These are phyloP conservation scores for Auricularia auricula-judae DNA, from an alignment of 768 basidiomycete genomes.

Conservation along the genomic window DNA sequence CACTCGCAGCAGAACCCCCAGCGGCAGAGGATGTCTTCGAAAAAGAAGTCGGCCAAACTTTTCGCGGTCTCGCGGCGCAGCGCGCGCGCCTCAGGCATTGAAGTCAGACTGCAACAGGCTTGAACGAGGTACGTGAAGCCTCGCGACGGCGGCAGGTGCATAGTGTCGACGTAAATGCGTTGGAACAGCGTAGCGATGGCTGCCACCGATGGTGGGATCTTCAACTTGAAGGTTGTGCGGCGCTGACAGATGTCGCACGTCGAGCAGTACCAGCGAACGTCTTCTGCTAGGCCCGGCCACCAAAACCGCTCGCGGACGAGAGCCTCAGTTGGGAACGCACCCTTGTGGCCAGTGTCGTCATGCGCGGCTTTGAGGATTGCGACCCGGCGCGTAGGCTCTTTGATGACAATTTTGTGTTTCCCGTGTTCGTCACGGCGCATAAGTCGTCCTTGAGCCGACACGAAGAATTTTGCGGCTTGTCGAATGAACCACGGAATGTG, in stretches of 20 bases:
- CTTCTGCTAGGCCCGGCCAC: slow-evolving; percentile 16
- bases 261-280: slow-evolving; percentile 22
- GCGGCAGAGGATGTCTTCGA: slow-evolving; percentile 13
- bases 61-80: slow-evolving; percentile 15
- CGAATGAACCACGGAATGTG: not conserved
- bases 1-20: slow-evolving; percentile 10
- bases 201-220: slow-evolving; percentile 14
- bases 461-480: not conserved
- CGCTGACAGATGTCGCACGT: slow-evolving; percentile 25
- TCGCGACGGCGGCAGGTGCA: not conserved
- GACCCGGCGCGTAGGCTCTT: not conserved
- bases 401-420: slow-evolving; percentile 2
- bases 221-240: slow-evolving; percentile 10
- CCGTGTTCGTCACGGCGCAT: slow-evolving; percentile 13
- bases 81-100: slow-evolving; percentile 21
- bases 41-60: slow-evolving; percentile 10
- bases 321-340: slow-evolving; percentile 6
- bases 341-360: slow-evolving; percentile 13
- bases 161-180: slow-evolving; percentile 4
- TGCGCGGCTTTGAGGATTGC: slow-evolving; percentile 11
- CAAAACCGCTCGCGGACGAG: slow-evolving; percentile 9
- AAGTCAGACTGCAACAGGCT: slow-evolving; percentile 22
- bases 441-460: slow-evolving; percentile 10
- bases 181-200: slow-evolving; percentile 16
- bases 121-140: slow-evolving; percentile 23